Conservation (phyloP, 2,329 filamentous ascomycete species). For the Fusarium anguioides region DNA sequence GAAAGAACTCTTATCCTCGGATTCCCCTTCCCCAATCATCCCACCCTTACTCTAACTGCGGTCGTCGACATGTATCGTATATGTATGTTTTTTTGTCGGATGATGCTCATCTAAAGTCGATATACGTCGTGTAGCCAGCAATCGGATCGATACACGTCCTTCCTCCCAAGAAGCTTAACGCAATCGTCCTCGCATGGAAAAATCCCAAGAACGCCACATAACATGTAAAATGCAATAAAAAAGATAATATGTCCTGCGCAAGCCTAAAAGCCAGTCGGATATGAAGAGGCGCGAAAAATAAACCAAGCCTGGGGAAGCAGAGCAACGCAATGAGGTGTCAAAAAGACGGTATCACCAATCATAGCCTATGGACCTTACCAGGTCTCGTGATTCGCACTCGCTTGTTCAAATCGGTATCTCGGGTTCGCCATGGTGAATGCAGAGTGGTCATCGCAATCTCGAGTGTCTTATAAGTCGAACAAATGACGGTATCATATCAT, state of each 20-base stretch:
- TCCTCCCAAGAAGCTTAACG: slow-evolving; percentile 4
- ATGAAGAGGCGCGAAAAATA: background rate
- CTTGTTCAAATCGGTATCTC: background rate
- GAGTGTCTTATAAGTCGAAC: background rate
- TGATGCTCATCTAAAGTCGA: slow-evolving; percentile 12
- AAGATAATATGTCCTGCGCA: background rate
- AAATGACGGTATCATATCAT: background rate
- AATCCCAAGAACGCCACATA: slow-evolving; percentile 24
- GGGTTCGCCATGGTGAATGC: background rate
- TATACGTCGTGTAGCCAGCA: slow-evolving; percentile 17
- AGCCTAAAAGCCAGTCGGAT: slow-evolving; percentile 22
- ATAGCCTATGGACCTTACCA: background rate
- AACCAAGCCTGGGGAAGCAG: background rate
- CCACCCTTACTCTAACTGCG: slow-evolving; percentile 9
- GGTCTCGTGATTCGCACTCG: slow-evolving; percentile 3
- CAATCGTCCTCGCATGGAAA: slow-evolving; percentile 12
- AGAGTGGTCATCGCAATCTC: background rate
- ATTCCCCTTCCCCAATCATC: slow-evolving; percentile 1
- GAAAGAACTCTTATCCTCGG: background rate
- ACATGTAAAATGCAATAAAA: slow-evolving; percentile 21
- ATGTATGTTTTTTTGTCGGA: background rate
- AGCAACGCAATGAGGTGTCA: background rate
- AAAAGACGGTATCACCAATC: slow-evolving; percentile 10
- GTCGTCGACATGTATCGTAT: slow-evolving; percentile 2
- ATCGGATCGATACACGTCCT: slow-evolving; percentile 6